These are phyloP conservation scores for Yamagishiella unicocca DNA, from an alignment of 139 green algal species.

Conservation along the genomic window DNA sequence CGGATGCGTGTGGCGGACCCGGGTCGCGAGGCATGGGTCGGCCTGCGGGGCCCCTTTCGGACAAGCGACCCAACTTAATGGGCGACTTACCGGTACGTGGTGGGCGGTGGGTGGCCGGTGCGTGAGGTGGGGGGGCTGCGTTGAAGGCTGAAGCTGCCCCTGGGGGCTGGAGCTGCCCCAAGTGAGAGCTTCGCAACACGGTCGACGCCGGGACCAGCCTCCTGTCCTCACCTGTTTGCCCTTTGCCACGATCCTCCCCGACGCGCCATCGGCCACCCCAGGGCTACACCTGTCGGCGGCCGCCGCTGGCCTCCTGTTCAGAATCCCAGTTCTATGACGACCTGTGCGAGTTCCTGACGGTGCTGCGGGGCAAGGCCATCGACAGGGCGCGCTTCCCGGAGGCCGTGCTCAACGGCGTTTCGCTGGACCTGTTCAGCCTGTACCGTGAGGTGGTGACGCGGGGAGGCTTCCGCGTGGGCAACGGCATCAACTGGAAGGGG, in stretches of 20 bases:
- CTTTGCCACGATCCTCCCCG: too few relatives aligned
- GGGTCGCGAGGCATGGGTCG: neutral
- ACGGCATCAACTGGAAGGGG: slow-evolving; percentile 89
- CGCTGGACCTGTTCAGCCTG: slow-evolving; percentile 79
- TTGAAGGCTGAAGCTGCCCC: too few relatives aligned
- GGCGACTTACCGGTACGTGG: slow-evolving; percentile 27
- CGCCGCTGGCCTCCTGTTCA: slow-evolving; percentile 65
- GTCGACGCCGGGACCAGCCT: too few relatives aligned
- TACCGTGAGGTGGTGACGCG: slow-evolving; percentile 70
- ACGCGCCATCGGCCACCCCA: too few relatives aligned
- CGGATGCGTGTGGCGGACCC: neutral
- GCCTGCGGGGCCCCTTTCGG: slow-evolving; percentile 23
- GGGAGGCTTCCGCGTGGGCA: slow-evolving; percentile 60
- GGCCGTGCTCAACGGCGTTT: slow-evolving; percentile 77
- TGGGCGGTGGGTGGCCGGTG: too few relatives aligned
- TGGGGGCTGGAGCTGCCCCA: too few relatives aligned
- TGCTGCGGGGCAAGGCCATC: slow-evolving; percentile 42
- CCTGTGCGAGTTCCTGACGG: slow-evolving; percentile 71
- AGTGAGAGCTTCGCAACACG: too few relatives aligned
- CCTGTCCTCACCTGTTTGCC: too few relatives aligned
- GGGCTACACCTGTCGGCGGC: slow-evolving; percentile 61
- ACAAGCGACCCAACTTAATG: slow-evolving; percentile 1
- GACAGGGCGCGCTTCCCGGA: slow-evolving; percentile 74
- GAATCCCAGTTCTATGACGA: slow-evolving; percentile 74
- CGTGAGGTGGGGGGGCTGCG: too few relatives aligned